phyloP scores from a whole-genome alignment of 441 rosid genomes.

The Biscutella laevigata region DNA sequence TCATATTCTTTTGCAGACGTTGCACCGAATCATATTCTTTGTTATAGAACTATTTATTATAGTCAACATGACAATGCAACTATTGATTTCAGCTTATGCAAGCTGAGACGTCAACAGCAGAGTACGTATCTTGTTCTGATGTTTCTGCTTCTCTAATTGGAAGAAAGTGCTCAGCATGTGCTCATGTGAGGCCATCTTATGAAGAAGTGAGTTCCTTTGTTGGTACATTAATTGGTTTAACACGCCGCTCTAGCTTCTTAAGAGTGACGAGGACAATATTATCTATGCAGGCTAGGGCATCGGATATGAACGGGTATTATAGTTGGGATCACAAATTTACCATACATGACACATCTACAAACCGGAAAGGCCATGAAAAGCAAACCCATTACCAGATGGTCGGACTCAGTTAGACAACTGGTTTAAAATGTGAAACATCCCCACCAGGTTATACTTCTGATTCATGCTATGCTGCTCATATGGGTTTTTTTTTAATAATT shows the following conservation, averaged over 20 bases:
- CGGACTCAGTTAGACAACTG: slow-evolving; percentile 1
- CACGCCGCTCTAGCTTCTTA: not conserved
- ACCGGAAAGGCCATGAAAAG: slow-evolving; percentile 25
- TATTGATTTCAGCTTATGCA: slow-evolving; percentile 40
- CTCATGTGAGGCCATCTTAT: slow-evolving; percentile 40
- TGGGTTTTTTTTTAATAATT: too few species aligned
- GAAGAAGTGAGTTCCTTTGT: slow-evolving; percentile 56
- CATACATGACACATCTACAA: slow-evolving; percentile 29
- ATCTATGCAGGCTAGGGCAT: slow-evolving; percentile 43
- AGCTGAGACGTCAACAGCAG: slow-evolving; percentile 42
- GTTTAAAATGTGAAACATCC: slow-evolving; percentile 20
- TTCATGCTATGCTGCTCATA: not conserved
- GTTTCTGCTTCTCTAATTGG: slow-evolving; percentile 43
- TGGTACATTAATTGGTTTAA: slow-evolving; percentile 10
- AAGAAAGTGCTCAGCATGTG: slow-evolving; percentile 31
- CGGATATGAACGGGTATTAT: slow-evolving; percentile 57
- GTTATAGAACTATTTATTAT: not conserved
- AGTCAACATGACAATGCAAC: slow-evolving; percentile 1
- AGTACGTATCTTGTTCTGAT: slow-evolving; percentile 59
- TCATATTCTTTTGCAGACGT: slow-evolving; percentile 45
- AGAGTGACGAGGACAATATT: slow-evolving; percentile 8
- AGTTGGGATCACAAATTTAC: slow-evolving; percentile 59
- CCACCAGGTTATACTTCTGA: slow-evolving; percentile 11
- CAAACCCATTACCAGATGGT: slow-evolving; percentile 28
- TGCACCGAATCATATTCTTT: slow-evolving; percentile 44